Base-by-base conservation (phyloP, 306 rosid species). In the Vigna unguiculata region DNA sequence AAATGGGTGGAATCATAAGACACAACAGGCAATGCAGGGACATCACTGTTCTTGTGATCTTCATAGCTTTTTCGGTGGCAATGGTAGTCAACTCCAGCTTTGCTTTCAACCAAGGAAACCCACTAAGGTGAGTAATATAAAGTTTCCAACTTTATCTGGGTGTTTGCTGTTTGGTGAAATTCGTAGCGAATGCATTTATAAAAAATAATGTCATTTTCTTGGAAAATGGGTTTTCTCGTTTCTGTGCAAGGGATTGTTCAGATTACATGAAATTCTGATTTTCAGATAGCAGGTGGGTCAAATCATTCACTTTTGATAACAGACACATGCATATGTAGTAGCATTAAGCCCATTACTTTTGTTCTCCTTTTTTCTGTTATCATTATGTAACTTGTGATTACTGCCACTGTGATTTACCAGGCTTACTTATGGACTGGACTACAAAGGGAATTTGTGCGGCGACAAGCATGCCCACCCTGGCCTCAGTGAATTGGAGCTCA, bases 31-130 rank as follows among this genome's bases (percentile, higher is more conserved):
- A 91, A 87, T 94, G 98, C 81, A 86, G 91, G 72, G 98, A 94
- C 78, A 64, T 94, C 77, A 83, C 77, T 47, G 91, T 86, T 77
- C 91, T 94, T 30, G 77, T 91, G 20, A 83, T 90, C 88, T 94
- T 94, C 46, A 82, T 87, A 11, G 96, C 98, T 19, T 91, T 94
- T 89, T 94, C 97, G 97, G 75, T 94, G 38, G 93, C 93, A 30
- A 94, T 94, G 96, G 92, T 94, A 80, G 97, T 94, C 16, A 94
- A 94, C 87, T 94, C 98, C 34, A 94, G 98, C 93, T 91, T 94
- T 76, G 98, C 87, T 55, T 94, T 91, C 80, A 89, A 94, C 84
- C 86, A 89, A 77, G 97, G 98, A 69, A 91, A 89, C 86, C 98
- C 97, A 40, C 81, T 86, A 22, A 90, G 97, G 98, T 91, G 67